Conservation (phyloP, 2,329 filamentous ascomycete genomes). For the Aureobasidium lini region DNA sequence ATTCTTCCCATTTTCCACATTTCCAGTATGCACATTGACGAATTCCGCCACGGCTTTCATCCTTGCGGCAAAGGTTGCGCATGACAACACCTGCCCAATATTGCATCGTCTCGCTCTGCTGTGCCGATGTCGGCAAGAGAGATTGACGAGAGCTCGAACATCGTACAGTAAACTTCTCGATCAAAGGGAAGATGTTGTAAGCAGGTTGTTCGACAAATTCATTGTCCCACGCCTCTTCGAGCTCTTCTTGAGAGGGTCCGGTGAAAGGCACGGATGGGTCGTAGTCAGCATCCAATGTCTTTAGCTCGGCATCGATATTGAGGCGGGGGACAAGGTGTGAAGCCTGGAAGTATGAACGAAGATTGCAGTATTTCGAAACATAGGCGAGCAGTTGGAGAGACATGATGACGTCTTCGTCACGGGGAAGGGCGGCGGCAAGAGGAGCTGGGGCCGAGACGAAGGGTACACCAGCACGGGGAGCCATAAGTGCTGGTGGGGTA, state of each 20-base stretch:
- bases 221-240: conserved; percentile 79
- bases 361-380: conserved; percentile 96
- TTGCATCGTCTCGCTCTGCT: conserved; percentile 71
- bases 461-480: neutral
- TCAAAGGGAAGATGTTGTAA: conserved; percentile 87
- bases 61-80: conserved; percentile 96
- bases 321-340: conserved; percentile 89
- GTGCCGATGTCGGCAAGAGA: conserved; percentile 31
- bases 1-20: conserved; percentile 98
- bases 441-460: conserved; percentile 40
- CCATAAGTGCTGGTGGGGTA: conserved; percentile 52
- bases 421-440: conserved; percentile 82
- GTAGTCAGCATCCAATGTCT: conserved; percentile 64
- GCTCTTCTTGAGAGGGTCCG: conserved; percentile 40
- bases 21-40: conserved; percentile 96
- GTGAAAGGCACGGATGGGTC: conserved; percentile 32
- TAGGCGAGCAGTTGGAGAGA: conserved; percentile 93
- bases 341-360: conserved; percentile 89
- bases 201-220: conserved; percentile 53
- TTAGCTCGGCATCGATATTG: conserved; percentile 79
- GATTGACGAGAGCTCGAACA: conserved; percentile 59
- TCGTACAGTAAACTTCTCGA: conserved; percentile 95
- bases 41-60: conserved; percentile 89
- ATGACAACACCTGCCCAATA: conserved; percentile 99
- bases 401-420: conserved; percentile 97